A percentile compares a stretch with the other conserved stretches of the same genome.
Evolutionary conservation across 2,329 filamentous ascomycete genomes (phyloP).

Genomic region (Penicillium olsonii): DNA sequence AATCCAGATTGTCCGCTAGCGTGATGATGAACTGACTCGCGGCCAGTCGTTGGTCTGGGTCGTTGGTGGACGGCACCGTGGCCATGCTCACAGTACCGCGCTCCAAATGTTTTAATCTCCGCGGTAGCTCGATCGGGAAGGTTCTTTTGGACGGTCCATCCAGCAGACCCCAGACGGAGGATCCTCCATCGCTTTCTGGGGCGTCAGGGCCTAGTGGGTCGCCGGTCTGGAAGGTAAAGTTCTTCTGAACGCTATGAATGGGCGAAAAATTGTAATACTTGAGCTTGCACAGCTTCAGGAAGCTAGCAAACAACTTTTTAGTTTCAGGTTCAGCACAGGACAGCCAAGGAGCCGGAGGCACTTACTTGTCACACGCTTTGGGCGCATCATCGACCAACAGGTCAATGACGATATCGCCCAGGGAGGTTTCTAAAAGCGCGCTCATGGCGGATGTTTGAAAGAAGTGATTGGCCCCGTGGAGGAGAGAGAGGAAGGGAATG

Average conservation of each 20-base stretch:
- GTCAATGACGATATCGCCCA: conserved; percentile 93
- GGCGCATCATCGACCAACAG: conserved; percentile 86
- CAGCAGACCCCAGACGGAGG: conserved; percentile 86
- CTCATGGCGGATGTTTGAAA: conserved; percentile 63
- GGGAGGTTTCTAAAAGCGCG: conserved; percentile 87
- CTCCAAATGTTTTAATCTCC: conserved; percentile 84
- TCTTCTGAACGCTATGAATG: conserved; percentile 86
- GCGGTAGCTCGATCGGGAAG: conserved; percentile 81
- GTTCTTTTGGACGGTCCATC: conserved; percentile 70
- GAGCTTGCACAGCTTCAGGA: conserved; percentile 96
- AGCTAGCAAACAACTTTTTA: conserved; percentile 63
- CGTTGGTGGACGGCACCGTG: conserved; percentile 73
- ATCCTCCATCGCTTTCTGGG: conserved; percentile 83
- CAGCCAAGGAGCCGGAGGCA: conserved; percentile 23
- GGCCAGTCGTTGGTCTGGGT: conserved; percentile 79
- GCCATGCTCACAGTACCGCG: conserved; percentile 96
- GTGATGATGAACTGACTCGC: conserved; percentile 95
- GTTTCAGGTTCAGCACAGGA: conserved; percentile 56
- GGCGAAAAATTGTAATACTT: conserved; percentile 99
- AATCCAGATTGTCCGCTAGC: conserved; percentile 84
- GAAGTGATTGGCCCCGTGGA: neutral
- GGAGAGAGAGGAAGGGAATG: conserved; percentile 10
- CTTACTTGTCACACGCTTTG: conserved; percentile 92
- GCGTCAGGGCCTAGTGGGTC: conserved; percentile 88
- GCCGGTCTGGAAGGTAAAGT: conserved; percentile 95